A percentile compares a stretch with the other conserved stretches of the same genome.
Evolutionary conservation across 768 basidiomycete genomes (phyloP).

Genomic region (Auricularia auricula-judae): DNA sequence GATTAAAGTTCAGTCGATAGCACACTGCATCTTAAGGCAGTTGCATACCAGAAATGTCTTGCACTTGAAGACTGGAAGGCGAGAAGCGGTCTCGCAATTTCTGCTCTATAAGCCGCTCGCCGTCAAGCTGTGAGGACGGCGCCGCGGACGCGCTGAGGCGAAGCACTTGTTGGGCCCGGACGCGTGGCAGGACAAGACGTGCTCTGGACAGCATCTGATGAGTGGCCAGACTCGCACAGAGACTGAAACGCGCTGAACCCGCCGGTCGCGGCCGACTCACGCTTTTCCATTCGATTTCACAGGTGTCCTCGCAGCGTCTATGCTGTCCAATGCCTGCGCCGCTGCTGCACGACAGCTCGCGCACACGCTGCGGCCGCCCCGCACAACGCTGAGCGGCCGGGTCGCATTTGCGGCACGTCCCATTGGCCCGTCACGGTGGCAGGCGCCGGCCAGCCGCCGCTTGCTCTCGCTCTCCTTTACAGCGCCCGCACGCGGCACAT

Average conservation of each 20-base stretch:
- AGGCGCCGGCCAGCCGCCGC: not conserved
- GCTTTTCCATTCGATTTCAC: not conserved
- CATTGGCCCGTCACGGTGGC: not conserved
- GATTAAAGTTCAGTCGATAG: not conserved
- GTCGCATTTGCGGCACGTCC: not conserved
- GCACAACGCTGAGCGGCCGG: not conserved
- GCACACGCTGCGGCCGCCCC: not conserved
- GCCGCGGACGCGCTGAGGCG: slow-evolving; percentile 1
- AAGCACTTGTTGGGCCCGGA: not conserved
- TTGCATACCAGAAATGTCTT: slow-evolving; percentile 84
- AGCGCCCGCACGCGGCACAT: not conserved
- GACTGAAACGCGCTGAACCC: too few relatives aligned
- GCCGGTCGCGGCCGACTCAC: not conserved
- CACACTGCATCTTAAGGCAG: not conserved
- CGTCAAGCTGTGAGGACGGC: slow-evolving; percentile 24
- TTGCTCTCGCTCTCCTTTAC: not conserved
- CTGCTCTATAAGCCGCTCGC: slow-evolving; percentile 57
- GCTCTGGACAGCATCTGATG: not conserved
- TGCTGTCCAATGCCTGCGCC: not conserved
- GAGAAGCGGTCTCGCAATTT: slow-evolving; percentile 68
- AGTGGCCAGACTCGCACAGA: not conserved
- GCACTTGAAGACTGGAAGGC: slow-evolving; percentile 74
- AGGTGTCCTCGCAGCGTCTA: not conserved
- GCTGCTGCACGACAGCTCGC: not conserved
- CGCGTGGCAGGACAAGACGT: not conserved